These are phyloP conservation scores for Peniophora sp. DNA, from an alignment of 1,284 basidiomycete genomes.

Conservation along the genomic window DNA sequence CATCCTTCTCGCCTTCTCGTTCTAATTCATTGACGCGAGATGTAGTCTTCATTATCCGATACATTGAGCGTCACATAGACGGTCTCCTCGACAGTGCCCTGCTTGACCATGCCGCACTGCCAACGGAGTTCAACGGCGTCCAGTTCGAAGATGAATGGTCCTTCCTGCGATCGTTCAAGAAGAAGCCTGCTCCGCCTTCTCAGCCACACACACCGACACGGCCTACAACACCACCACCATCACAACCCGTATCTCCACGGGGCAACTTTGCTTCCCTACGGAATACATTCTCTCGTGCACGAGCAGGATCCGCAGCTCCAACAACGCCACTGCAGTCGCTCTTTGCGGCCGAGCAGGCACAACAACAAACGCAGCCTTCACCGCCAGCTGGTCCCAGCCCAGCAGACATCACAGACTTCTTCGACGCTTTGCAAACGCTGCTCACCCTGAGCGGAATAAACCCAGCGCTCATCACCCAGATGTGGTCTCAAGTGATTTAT, in stretches of 20 bases:
- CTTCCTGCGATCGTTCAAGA: conserved; percentile 72
- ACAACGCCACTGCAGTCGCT: conserved; percentile 40
- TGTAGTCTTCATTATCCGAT: conserved; percentile 90
- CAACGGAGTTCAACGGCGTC: conserved; percentile 74
- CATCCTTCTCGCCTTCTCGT: background rate
- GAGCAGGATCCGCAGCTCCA: conserved; percentile 26
- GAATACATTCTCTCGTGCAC: conserved; percentile 49
- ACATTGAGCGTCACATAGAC: conserved; percentile 86
- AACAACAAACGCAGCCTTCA: background rate
- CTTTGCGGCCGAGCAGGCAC: conserved; percentile 35
- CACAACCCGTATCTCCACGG: conserved; percentile 31
- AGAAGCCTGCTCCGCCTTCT: conserved; percentile 25
- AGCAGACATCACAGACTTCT: conserved; percentile 64
- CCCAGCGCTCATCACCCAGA: conserved; percentile 82
- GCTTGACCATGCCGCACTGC: conserved; percentile 77
- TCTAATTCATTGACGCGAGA: conserved; percentile 6
- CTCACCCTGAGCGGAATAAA: conserved; percentile 88
- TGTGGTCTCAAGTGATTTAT: conserved; percentile 93
- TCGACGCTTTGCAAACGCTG: conserved; percentile 84
- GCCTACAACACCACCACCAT: conserved; percentile 26
- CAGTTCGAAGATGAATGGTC: conserved; percentile 97
- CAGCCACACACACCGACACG: conserved; percentile 24
- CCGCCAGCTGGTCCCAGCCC: conserved; percentile 35
- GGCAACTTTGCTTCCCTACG: conserved; percentile 56
- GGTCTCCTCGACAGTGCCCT: conserved; percentile 77